phyloP scores from a whole-genome alignment of 1,284 basidiomycete genomes.

The Phlebopus sp. region DNA sequence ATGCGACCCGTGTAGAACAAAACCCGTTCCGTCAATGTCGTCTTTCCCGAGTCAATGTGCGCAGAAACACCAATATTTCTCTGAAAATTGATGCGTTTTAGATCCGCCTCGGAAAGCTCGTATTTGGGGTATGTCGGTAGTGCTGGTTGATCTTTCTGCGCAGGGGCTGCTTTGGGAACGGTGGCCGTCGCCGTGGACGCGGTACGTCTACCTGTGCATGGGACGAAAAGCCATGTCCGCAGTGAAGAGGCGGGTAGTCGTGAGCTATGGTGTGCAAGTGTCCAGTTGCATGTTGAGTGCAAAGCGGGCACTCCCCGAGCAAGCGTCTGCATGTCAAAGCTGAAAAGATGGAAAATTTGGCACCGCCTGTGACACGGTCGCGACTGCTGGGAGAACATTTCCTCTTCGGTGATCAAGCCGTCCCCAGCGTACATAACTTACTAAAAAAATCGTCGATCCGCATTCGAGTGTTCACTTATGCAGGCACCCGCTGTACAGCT shows the following conservation, averaged over 20 bases:
- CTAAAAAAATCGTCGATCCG: too few relatives aligned
- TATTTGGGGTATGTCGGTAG: slow-evolving; percentile 34
- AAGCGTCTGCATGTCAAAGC: slow-evolving; percentile 26
- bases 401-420: too few relatives aligned
- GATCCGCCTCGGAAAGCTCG: slow-evolving; percentile 57
- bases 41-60: slow-evolving; percentile 98
- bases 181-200: slow-evolving; percentile 30
- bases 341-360: slow-evolving; percentile 11
- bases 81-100: slow-evolving; percentile 58
- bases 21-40: slow-evolving; percentile 96
- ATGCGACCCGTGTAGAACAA: slow-evolving; percentile 97
- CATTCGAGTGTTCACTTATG: too few relatives aligned
- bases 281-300: slow-evolving; percentile 21
- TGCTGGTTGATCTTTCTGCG: slow-evolving; percentile 7
- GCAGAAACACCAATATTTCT: slow-evolving; percentile 86
- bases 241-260: background rate
- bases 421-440: too few relatives aligned
- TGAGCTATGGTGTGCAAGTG: slow-evolving; percentile 12
- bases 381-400: too few relatives aligned
- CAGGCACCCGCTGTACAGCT: too few relatives aligned
- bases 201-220: slow-evolving; percentile 13
- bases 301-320: slow-evolving; percentile 21
- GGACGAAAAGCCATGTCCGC: background rate
- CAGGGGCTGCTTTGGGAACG: background rate
- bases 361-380: background rate